phyloP scores from a whole-genome alignment of 768 basidiomycete species.

The Leccinum subgranulosum region DNA sequence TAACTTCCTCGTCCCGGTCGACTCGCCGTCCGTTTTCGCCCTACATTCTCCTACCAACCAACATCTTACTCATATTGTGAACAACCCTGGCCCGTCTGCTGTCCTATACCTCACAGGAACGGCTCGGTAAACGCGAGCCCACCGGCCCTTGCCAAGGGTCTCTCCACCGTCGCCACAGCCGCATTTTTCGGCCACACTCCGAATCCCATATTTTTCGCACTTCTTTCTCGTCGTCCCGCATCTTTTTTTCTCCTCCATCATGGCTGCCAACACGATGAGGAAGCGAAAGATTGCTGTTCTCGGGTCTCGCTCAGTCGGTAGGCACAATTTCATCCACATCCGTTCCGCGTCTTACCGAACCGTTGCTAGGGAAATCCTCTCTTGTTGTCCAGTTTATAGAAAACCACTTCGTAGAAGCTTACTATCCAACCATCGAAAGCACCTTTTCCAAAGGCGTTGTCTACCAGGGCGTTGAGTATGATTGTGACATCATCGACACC shows the following conservation, averaged over 20 bases:
- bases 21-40: not conserved
- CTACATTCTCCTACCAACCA: not conserved
- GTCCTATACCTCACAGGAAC: constrained; percentile 22
- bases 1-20: constrained; percentile 12
- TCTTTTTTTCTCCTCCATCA: constrained; percentile 7
- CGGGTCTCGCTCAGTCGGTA: constrained; percentile 86
- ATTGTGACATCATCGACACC: constrained; percentile 97
- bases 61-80: not conserved
- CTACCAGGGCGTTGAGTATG: constrained; percentile 88
- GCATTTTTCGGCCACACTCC: constrained; percentile 16
- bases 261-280: constrained; percentile 47
- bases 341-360: constrained; percentile 15
- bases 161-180: constrained; percentile 20
- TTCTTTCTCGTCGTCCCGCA: constrained; percentile 12
- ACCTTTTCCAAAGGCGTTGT: constrained; percentile 82
- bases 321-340: constrained; percentile 23
- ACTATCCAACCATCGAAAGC: constrained; percentile 94
- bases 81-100: constrained; percentile 15
- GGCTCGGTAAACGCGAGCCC: constrained; percentile 29
- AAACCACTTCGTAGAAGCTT: constrained; percentile 85
- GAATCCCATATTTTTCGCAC: constrained; percentile 7
- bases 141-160: not conserved
- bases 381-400: constrained; percentile 92
- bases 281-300: constrained; percentile 89
- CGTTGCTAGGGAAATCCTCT: constrained; percentile 84